These are phyloP conservation scores for Blepharisma stoltei DNA, from an alignment of 73 alveolate species.

Conservation along the genomic window DNA sequence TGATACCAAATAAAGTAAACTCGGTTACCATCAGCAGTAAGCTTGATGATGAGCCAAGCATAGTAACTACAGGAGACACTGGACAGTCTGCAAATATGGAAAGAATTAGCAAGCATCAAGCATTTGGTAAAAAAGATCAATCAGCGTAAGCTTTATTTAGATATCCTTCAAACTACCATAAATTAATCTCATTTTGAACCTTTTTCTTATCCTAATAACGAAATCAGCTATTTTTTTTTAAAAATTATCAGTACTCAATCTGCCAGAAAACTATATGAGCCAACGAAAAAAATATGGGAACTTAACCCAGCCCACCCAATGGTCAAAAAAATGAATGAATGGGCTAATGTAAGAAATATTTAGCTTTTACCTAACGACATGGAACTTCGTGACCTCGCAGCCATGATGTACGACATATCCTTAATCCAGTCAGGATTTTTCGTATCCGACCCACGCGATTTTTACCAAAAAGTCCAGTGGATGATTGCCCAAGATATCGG, in stretches of 20 bases:
- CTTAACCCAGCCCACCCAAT: slow-evolving; percentile 96
- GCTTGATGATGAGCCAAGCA: slow-evolving; percentile 87
- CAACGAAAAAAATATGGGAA: slow-evolving; percentile 92
- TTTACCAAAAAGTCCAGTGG: slow-evolving; percentile 55
- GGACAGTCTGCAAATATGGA: slow-evolving; percentile 97
- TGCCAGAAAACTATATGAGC: no score
- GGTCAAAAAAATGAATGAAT: slow-evolving; percentile 72
- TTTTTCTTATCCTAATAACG: no score
- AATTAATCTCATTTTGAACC: no score
- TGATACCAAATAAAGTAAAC: slow-evolving; percentile 78
- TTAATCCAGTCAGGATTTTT: slow-evolving; percentile 75
- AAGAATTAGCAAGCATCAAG: slow-evolving; percentile 95
- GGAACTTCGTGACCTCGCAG: slow-evolving; percentile 62
- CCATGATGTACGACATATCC: slow-evolving; percentile 64
- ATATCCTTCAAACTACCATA: no score
- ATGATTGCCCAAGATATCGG: slow-evolving; percentile 68
- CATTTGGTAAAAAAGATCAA: slow-evolving; percentile 85
- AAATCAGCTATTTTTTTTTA: no score
- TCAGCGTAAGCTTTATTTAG: slow-evolving; percentile 60
- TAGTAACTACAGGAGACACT: slow-evolving; percentile 84
- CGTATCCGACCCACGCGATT: slow-evolving; percentile 64
- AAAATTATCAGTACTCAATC: no score
- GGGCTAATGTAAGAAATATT: slow-evolving; percentile 45
- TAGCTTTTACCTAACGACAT: slow-evolving; percentile 55
- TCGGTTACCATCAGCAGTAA: slow-evolving; percentile 80